A percentile compares a stretch with the other conserved stretches of the same genome.
These are phyloP conservation scores for Aureobasidium sp. DNA, from an alignment of 2,329 filamentous ascomycete species.

Conservation along the genomic window DNA sequence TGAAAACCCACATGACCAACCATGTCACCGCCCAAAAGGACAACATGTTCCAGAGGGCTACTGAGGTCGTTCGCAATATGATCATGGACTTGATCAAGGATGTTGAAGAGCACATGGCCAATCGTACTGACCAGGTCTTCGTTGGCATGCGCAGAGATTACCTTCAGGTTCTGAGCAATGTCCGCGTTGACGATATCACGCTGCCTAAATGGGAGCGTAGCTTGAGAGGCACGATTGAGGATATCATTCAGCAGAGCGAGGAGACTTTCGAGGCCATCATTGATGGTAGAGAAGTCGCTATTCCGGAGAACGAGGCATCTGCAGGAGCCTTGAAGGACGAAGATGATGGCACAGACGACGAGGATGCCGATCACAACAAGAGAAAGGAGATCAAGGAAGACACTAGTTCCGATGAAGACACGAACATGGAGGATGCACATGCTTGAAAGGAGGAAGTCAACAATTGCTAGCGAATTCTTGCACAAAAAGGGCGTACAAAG, in stretches of 20 bases:
- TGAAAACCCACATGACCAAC: slow-evolving; percentile 42
- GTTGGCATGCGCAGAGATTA: slow-evolving; percentile 30
- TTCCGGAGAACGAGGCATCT: background rate
- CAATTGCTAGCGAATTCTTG: background rate
- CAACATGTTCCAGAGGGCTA: slow-evolving; percentile 43
- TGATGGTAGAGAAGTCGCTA: background rate
- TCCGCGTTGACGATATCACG: slow-evolving; percentile 6
- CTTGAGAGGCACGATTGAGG: background rate
- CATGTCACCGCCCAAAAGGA: slow-evolving; percentile 34
- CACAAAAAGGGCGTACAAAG: background rate
- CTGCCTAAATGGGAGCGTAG: slow-evolving; percentile 10
- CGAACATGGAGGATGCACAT: background rate
- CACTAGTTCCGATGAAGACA: background rate
- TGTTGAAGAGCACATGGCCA: slow-evolving; percentile 35
- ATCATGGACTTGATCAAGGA: slow-evolving; percentile 36
- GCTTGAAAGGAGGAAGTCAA: background rate
- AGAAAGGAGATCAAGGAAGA: background rate
- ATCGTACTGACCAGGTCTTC: slow-evolving; percentile 36
- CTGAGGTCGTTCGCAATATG: slow-evolving; percentile 30
- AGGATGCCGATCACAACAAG: background rate
- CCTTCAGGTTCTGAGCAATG: slow-evolving; percentile 25
- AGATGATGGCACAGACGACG: background rate
- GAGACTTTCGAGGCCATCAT: background rate
- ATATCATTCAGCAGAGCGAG: slow-evolving; percentile 1
- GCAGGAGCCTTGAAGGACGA: background rate